Evolutionary conservation across 257 asterid species (phyloP), one percentile per base, ranked within the genome.

Genomic region (Leonotis leonurus): DNA sequence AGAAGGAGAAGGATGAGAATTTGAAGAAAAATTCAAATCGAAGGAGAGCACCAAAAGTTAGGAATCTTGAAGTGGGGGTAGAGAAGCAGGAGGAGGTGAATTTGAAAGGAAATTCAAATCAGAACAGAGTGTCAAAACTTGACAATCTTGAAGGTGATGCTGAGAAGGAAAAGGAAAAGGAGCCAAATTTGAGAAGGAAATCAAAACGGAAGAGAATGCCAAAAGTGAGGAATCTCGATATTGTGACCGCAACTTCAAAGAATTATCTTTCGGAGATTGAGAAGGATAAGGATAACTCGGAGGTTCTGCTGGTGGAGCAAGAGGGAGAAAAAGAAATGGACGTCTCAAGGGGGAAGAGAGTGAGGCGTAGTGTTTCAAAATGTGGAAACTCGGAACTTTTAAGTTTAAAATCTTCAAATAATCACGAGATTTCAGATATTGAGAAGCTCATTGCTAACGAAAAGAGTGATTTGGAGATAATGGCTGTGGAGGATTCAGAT

Each of bases 401-500:
- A 57, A 62, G 46, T 39, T 37, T 37, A n/a, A 54, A 36, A 48
- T 50, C 71, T 14, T 18, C 78, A 4, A 58, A 58, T 40, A 43
- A 56, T 53, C 60, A 16, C 1, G 56, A 7, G 35, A 77, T 60
- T 49, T 64, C 43, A 4, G 81, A 64, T 24, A 61, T 72, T 35
- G 72, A 72, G 66, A 82, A 43, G 70, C 60, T 62, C 37, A 58
- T 52, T 60, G 49, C 43, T 5, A 55, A 72, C 35, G 69, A 73
- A 54, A 70, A 56, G 21, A 77, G 62, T 57, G 70, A 44, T 62
- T 37, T 78, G 75, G 89, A 81, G 73, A 69, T 82, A 22, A 70
- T 69, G 76, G 70, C 78, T 0, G 78, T 72, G 56, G 84, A 81
- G 61, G 83, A 78, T 76, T 81, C 86, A 6, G 85, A 78, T 66